Base-by-base conservation (phyloP, 2,329 filamentous ascomycete genomes). In the Phaeosphaeriaceae sp. region DNA sequence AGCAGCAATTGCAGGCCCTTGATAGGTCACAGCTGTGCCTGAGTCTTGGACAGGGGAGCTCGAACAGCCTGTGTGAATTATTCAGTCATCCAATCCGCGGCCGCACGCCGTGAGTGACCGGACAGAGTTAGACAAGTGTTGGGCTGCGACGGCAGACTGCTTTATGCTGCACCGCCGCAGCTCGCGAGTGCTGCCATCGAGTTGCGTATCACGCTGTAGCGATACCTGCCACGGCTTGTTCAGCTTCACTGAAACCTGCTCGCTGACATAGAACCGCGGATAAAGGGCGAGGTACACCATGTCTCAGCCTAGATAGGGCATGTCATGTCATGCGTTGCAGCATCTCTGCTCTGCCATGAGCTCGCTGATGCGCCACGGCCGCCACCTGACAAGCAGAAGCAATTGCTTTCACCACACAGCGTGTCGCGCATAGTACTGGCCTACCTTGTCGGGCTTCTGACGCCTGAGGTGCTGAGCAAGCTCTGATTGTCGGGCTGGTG, bases 1-100 rank as follows among this genome's bases (percentile, higher is more conserved):
- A 21, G 48, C 47, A 49, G 47, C 20, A 24, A 56, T 54, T 44
- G 44, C 42, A 31, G 25, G 33, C 24, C 46, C n/a, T 46, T 44
- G 33, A 54, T 44, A 49, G 47, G 46, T n/a, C 46, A 47, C 51
- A 53, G 25, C 31, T 36, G 13, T 41, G 22, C 22, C 41, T 6
- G 21, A 22, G 44, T 44, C 20, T 44, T 33, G 47, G 22, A 44
- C 33, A 48, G 45, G 52, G 45, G 41, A 48, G 51, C 44, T 49
- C 22, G 40, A 20, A 49, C 52, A 21, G 19, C 49, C 20, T 54
- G 31, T 44, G 15, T 24, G 36, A 42, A 54, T 49, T 47, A 53
- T 27, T 46, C 45, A 48, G 11, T 10, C 13, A 19, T 41, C 55
- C 33, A 48, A 48, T 36, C 46, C 20, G 49, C 45, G 44, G 48